Base-by-base conservation (phyloP, 2,329 filamentous ascomycete genomes). In the Septoria petroselini region DNA sequence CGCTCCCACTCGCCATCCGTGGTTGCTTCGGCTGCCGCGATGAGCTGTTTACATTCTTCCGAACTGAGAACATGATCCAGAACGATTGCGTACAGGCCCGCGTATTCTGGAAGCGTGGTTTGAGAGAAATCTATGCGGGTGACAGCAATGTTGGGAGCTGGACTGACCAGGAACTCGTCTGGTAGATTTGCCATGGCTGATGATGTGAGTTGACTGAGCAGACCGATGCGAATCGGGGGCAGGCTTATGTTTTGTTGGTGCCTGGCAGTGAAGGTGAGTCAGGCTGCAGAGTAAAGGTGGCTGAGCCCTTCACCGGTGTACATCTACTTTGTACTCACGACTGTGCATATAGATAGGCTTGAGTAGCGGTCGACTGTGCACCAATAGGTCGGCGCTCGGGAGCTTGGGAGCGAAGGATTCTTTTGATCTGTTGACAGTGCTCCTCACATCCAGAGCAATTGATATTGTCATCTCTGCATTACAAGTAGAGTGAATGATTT, bases 61-160 rank as follows among this genome's bases (percentile, higher is more conserved):
- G 74, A 70, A 9, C 75, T 79, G 49, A 86, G 64, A n/a, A 82
- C 76, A 53, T 82, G 73, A 65, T 88, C 83, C 3, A 88, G 72
- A 0, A 86, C 69, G 6, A 79, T 75, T 4, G 84, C 84, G 65
- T 82, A 83, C 12, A 68, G 60, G 25, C 71, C 69, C 18, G 72
- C 66, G 68, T 82, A 82, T 56, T 79, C 72, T 1, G 75, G 75
- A 2, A 87, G 63, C 0, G 61, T 56, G 14, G 73, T 75, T 38
- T 69, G 60, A 7, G 64, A 57, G 61, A 83, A 86, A 65, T 85
- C 71, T 60, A 87, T 75, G 12, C 66, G 67, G 2, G 65, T 64
- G 34, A 75, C 69, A 8, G 62, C 74, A 31, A 82, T 72, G 21
- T 75, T 72, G 17, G 70, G 55, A 50, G 78, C 72, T 69, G 61